Percentiles rank a stretch among this genome's conserved stretches.
Evolutionary conservation across 176 grass and related monocot species (phyloP).

Genomic region (Panicum miliaceum): DNA sequence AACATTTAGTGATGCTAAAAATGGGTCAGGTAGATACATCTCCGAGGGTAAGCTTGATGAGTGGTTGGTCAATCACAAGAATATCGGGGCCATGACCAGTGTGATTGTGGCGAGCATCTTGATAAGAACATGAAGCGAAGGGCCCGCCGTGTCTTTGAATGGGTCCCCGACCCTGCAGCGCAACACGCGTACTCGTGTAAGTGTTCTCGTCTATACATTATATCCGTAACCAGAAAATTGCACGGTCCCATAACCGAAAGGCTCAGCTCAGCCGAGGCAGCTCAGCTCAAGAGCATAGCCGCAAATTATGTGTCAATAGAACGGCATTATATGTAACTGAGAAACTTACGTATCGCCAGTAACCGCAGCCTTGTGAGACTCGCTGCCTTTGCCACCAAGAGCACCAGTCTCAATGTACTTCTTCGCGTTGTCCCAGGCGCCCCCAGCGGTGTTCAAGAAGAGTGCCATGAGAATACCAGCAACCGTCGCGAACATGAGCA

Average conservation of each 20-base stretch:
- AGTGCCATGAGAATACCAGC: constrained; percentile 95
- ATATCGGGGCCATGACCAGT: constrained; percentile 93
- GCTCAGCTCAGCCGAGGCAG: not conserved
- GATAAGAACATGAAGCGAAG: constrained; percentile 93
- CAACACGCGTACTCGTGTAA: not conserved
- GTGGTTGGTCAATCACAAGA: constrained; percentile 68
- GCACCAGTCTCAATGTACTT: constrained; percentile 99
- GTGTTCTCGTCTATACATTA: not conserved
- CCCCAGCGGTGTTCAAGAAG: constrained; percentile 94
- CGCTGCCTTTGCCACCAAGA: constrained; percentile 95
- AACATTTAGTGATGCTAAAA: not conserved
- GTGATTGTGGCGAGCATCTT: constrained; percentile 99
- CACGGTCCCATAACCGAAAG: not conserved
- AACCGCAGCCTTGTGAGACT: constrained; percentile 89
- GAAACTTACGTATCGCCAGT: constrained; percentile 97
- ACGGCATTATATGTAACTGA: constrained; percentile 1
- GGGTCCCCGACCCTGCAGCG: constrained; percentile 92
- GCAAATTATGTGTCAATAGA: not conserved
- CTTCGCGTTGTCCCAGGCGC: constrained; percentile 98
- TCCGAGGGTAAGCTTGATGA: not conserved
- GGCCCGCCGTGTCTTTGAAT: constrained; percentile 95
- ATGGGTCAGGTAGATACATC: not conserved
- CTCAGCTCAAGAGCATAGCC: not conserved
- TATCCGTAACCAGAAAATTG: not conserved
- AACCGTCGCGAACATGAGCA: constrained; percentile 99